Evolutionary conservation across 352 stramenopile genomes (phyloP).

Genomic region (Globisporangium carolinianum): DNA sequence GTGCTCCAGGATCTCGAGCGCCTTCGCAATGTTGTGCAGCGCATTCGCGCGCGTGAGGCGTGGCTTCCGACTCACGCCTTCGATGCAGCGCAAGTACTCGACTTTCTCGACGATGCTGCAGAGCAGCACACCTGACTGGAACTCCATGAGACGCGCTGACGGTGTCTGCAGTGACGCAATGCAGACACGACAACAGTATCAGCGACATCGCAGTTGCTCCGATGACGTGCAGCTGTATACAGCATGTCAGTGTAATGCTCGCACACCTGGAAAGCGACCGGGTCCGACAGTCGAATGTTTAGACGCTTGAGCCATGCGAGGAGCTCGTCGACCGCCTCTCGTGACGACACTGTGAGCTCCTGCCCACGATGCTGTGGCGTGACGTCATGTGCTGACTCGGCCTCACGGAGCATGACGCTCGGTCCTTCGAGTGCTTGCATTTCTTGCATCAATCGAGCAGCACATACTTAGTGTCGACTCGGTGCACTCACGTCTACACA

Average conservation of each 20-base stretch:
- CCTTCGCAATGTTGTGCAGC: slow-evolving; percentile 72
- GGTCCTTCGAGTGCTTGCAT: no score
- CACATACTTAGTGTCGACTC: no score
- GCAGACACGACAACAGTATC: neutral
- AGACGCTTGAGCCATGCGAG: slow-evolving; percentile 35
- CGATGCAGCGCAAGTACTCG: slow-evolving; percentile 56
- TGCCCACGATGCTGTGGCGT: neutral
- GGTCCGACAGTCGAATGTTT: slow-evolving; percentile 19
- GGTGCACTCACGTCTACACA: no score
- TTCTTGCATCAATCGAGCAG: no score
- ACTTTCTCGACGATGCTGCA: slow-evolving; percentile 63
- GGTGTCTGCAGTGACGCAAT: slow-evolving; percentile 17
- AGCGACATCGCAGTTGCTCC: neutral
- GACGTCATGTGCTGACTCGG: no score
- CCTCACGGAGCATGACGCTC: no score
- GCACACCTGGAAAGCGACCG: slow-evolving; percentile 28
- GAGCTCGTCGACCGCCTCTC: slow-evolving; percentile 15
- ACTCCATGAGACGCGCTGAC: slow-evolving; percentile 26
- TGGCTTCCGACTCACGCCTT: slow-evolving; percentile 31
- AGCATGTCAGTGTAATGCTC: neutral
- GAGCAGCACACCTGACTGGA: slow-evolving; percentile 52
- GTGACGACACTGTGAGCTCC: neutral
- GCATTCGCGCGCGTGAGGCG: slow-evolving; percentile 40
- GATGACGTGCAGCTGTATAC: neutral
- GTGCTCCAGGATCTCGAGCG: slow-evolving; percentile 42